Conservation (phyloP, 2,329 filamentous ascomycete species). For the Fusarium citri region DNA sequence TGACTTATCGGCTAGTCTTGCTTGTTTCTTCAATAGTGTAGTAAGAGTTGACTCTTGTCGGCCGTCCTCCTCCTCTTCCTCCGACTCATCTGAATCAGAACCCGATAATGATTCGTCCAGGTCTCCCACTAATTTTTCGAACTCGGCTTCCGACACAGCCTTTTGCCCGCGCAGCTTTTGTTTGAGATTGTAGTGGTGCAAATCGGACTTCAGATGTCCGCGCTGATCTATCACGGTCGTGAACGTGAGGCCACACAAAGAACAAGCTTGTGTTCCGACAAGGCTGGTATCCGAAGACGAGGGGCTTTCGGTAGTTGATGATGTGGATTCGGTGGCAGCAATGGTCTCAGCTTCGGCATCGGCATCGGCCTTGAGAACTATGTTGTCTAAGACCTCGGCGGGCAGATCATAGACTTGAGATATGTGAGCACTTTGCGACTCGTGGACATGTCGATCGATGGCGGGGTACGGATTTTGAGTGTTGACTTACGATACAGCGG, state of each 20-base stretch:
- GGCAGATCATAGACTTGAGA: slow-evolving; percentile 83
- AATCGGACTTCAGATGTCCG: slow-evolving; percentile 86
- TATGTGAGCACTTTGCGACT: slow-evolving; percentile 30
- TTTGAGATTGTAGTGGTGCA: slow-evolving; percentile 95
- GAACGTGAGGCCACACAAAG: slow-evolving; percentile 81
- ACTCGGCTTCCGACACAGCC: slow-evolving; percentile 82
- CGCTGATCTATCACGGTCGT: slow-evolving; percentile 81
- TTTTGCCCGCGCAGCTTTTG: slow-evolving; percentile 82
- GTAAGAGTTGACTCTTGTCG: slow-evolving; percentile 77
- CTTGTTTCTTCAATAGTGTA: slow-evolving; percentile 84
- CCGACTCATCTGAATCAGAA: slow-evolving; percentile 78
- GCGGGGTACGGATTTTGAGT: slow-evolving; percentile 24
- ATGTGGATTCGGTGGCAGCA: slow-evolving; percentile 37
- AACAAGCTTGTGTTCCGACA: slow-evolving; percentile 79
- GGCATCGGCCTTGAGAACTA: slow-evolving; percentile 61
- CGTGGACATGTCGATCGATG: slow-evolving; percentile 6
- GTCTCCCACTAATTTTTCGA: slow-evolving; percentile 85
- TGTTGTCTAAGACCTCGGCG: slow-evolving; percentile 74
- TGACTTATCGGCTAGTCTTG: slow-evolving; percentile 71
- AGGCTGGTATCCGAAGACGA: slow-evolving; percentile 53
- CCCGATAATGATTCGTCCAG: slow-evolving; percentile 94
- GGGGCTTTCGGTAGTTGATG: slow-evolving; percentile 40
- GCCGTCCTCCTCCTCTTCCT: slow-evolving; percentile 70
- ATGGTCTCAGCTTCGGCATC: slow-evolving; percentile 43
- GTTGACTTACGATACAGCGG: slow-evolving; percentile 62